A percentile compares a stretch with the other conserved stretches of the same genome.
These are phyloP conservation scores for Tympanopsis confertula DNA, from an alignment of 2,329 filamentous ascomycete species.

Conservation along the genomic window DNA sequence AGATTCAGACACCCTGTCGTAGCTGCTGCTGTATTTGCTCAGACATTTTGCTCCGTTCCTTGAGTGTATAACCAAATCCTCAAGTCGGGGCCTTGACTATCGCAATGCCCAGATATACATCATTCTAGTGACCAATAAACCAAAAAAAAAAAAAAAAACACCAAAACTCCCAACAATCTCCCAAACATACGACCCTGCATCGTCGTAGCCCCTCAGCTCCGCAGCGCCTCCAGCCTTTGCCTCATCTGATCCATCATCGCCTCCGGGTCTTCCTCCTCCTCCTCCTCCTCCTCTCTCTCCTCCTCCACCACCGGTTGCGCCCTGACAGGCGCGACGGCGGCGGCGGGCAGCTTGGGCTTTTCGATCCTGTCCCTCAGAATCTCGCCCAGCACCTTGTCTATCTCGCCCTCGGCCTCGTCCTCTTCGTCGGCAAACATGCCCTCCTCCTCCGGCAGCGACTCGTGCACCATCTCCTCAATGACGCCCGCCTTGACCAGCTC, in stretches of 20 bases:
- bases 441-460: constrained; percentile 68
- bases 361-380: constrained; percentile 74
- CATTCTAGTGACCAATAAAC: background rate
- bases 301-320: constrained; percentile 27
- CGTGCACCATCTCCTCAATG: constrained; percentile 93
- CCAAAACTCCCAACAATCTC: too few relatives aligned
- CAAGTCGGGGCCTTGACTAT: background rate
- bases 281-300: constrained; percentile 16
- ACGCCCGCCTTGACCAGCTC: constrained; percentile 92
- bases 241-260: constrained; percentile 91
- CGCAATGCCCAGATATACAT: background rate
- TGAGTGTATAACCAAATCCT: background rate
- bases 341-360: constrained; percentile 44
- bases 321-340: constrained; percentile 35
- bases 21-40: too few relatives aligned
- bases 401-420: constrained; percentile 65
- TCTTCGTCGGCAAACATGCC: constrained; percentile 64
- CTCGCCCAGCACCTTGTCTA: constrained; percentile 86
- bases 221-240: constrained; percentile 76
- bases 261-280: constrained; percentile 77
- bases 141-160: background rate
- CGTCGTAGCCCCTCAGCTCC: constrained; percentile 50
- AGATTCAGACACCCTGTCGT: too few relatives aligned
- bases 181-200: too few relatives aligned
- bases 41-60: too few relatives aligned